Evolutionary conservation across 306 rosid species (phyloP), one percentile per base, ranked within the genome.

Genomic region (Albizia julibrissin): DNA sequence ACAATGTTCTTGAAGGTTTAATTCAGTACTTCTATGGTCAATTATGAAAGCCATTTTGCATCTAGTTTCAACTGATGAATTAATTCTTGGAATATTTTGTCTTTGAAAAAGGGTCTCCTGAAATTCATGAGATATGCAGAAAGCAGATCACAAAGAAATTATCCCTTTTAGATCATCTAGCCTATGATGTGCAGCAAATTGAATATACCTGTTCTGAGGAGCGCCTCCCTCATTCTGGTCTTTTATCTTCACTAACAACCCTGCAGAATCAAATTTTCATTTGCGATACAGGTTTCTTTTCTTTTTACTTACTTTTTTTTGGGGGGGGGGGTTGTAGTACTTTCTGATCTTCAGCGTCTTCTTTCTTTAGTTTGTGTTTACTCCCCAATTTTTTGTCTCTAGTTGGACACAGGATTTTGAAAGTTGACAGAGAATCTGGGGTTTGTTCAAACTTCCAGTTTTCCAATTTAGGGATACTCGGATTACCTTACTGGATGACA

Each of bases 381-480:
- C 80, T 79, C 69, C 79, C 70, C 81, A 42, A 50, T 76, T 86
- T 84, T n/a, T 87, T 82, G 70, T 75, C 66, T 88, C 83, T 77
- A 95, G 99, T 82, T 86, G 97, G 94, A 83, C 99, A 89, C 87
- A 91, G 89, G 83, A 81, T 95, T 89, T 74, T 89, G 89, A 95
- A 92, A 88, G 78, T 87, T 75, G 47, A 84, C 87, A 79, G 52
- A 80, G 90, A 87, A 65, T 87, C 93, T 43, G 83, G 89, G 74
- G 85, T 74, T 37, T 37, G 77, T 84, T 92, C 91, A 49, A 84
- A 85, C 82, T 79, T 92, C 79, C 87, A 78, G 69, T 84, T 95
- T 79, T 95, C 96, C 50, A 93, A 95, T 79, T 89, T 95, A 72
- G 92, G 91, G 74, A 79, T 86, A 79, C 98, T 95, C 77, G 97